A percentile compares a stretch with the other conserved stretches of the same genome.
These are phyloP conservation scores for Fraxinus cuspidata DNA, from an alignment of 257 asterid species.

Conservation along the genomic window DNA sequence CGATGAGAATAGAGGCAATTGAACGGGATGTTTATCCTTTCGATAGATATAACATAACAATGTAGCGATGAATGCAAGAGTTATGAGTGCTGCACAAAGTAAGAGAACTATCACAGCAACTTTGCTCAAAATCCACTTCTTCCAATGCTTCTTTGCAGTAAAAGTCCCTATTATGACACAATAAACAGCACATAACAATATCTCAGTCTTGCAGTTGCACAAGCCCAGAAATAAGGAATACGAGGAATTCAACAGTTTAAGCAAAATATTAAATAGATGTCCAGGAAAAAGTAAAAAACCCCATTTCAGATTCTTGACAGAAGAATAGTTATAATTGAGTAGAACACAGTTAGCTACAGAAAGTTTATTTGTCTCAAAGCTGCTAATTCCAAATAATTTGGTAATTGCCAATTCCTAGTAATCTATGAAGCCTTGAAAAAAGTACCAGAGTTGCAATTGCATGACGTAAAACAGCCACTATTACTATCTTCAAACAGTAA, in stretches of 20 bases:
- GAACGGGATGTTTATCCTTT: conserved; percentile 47
- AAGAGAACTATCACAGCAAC: conserved; percentile 50
- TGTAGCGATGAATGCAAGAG: conserved; percentile 54
- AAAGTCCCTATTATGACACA: conserved; percentile 51
- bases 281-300: not conserved
- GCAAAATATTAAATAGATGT: not conserved
- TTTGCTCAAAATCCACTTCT: conserved; percentile 54
- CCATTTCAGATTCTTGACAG: not conserved
- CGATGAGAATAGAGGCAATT: conserved; percentile 52
- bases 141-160: conserved; percentile 41
- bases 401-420: conserved; percentile 1
- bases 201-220: conserved; percentile 7
- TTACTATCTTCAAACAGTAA: conserved; percentile 34
- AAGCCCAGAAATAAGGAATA: not conserved
- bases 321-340: not conserved
- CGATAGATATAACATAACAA: conserved; percentile 47
- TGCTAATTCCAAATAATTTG: not conserved
- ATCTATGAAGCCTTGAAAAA: conserved; percentile 14
- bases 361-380: not conserved
- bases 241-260: not conserved
- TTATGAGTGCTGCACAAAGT: conserved; percentile 48
- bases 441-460: conserved; percentile 81
- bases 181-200: conserved; percentile 8
- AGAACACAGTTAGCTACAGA: not conserved
- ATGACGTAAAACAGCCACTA: conserved; percentile 67